phyloP scores from a whole-genome alignment of 1,139 yeast species.

The Chernovozyma sophiae-reginae region DNA sequence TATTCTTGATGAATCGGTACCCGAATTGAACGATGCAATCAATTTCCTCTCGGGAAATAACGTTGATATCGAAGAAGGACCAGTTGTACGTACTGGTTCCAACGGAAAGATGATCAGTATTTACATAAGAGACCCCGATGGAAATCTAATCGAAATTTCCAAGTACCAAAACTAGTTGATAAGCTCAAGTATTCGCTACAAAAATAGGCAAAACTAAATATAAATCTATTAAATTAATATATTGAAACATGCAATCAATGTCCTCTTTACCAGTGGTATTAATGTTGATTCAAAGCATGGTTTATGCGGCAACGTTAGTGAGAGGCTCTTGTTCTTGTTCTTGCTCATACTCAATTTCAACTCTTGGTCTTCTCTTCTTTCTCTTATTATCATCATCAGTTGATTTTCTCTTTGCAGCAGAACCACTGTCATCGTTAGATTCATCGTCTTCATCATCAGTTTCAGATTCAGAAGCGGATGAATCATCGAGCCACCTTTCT shows the following conservation, averaged over 20 bases:
- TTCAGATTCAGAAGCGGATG: constrained; percentile 40
- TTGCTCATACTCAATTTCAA: constrained; percentile 82
- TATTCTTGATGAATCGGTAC: constrained; percentile 1
- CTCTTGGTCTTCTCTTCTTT: constrained; percentile 65
- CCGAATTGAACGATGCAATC: constrained; percentile 3
- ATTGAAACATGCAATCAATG: no score
- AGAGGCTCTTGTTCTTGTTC: constrained; percentile 44
- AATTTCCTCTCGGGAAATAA: not conserved
- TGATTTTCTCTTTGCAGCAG: constrained; percentile 36
- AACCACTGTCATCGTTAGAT: constrained; percentile 15
- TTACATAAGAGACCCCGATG: constrained; percentile 8
- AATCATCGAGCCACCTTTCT: constrained; percentile 82
- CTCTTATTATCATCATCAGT: constrained; percentile 33
- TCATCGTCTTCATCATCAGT: constrained; percentile 29
- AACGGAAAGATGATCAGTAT: constrained; percentile 4
- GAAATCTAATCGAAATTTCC: constrained; percentile 6
- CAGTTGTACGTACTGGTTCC: constrained; percentile 7
- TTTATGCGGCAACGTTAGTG: constrained; percentile 28
- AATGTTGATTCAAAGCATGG: no score
- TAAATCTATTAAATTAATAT: no score
- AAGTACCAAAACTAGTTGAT: not conserved
- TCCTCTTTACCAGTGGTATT: no score
- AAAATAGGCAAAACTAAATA: no score
- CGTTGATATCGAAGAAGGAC: constrained; percentile 4
- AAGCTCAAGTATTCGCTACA: constrained; percentile 1